phyloP scores from a whole-genome alignment of 306 rosid genomes.

The Hippophae gyantsensis region DNA sequence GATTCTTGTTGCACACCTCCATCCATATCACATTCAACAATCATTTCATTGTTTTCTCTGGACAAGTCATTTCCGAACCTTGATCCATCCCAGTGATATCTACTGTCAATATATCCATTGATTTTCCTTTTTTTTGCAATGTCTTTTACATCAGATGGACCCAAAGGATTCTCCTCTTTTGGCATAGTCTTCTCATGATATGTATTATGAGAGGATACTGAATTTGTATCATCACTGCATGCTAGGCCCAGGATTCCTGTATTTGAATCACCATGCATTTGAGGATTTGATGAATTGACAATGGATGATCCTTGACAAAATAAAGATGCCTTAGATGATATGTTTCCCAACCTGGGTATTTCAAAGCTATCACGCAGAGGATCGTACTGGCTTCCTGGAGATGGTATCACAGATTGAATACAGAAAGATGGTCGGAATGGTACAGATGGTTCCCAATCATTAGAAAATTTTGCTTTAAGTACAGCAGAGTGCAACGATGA shows the following conservation, averaged over 20 bases:
- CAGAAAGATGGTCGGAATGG: slow-evolving; percentile 82
- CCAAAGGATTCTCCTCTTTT: slow-evolving; percentile 26
- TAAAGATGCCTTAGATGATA: slow-evolving; percentile 47
- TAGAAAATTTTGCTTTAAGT: slow-evolving; percentile 30
- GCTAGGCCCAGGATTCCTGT: slow-evolving; percentile 39
- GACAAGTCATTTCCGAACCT: slow-evolving; percentile 31
- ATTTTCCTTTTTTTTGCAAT: slow-evolving; percentile 23
- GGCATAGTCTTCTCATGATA: slow-evolving; percentile 32
- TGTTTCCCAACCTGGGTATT: slow-evolving; percentile 56
- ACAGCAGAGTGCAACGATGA: slow-evolving; percentile 27
- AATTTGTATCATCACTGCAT: slow-evolving; percentile 52
- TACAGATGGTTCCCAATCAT: slow-evolving; percentile 87
- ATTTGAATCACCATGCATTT: slow-evolving; percentile 31
- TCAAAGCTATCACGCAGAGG: slow-evolving; percentile 67
- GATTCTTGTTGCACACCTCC: slow-evolving; percentile 42
- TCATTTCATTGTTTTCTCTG: slow-evolving; percentile 33
- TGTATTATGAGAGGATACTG: slow-evolving; percentile 70
- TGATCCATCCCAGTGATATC: slow-evolving; percentile 41
- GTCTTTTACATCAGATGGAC: slow-evolving; percentile 22
- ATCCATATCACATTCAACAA: slow-evolving; percentile 35
- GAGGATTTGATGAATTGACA: slow-evolving; percentile 29
- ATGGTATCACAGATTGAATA: slow-evolving; percentile 44
- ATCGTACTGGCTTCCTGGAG: slow-evolving; percentile 51
- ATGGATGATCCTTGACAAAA: slow-evolving; percentile 34
- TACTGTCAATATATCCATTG: slow-evolving; percentile 18